Percentiles rank a stretch among this genome's conserved stretches.
These are phyloP conservation scores for Tubosaeta sp. DNA, from an alignment of 768 basidiomycete genomes.

Conservation along the genomic window DNA sequence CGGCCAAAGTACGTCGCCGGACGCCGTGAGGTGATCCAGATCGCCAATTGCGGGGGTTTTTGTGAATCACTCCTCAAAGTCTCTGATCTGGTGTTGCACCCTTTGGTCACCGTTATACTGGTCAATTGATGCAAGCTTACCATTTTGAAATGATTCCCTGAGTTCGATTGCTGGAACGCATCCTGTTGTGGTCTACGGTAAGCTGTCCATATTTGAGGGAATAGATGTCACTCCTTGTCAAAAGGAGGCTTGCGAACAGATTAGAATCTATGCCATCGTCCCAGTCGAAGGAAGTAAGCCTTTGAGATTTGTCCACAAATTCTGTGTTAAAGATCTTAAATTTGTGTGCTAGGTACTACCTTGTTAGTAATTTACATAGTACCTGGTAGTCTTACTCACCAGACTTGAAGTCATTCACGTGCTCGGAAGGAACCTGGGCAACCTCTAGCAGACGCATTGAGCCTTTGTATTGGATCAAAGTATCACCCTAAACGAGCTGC, in stretches of 20 bases:
- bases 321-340: constrained; percentile 95
- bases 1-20: constrained; percentile 89
- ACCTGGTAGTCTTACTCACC: constrained; percentile 33
- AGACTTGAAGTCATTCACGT: constrained; percentile 70
- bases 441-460: constrained; percentile 64
- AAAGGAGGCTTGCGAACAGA: constrained; percentile 52
- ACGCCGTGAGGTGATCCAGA: constrained; percentile 91
- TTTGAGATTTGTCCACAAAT: constrained; percentile 75
- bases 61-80: constrained; percentile 95
- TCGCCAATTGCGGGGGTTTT: constrained; percentile 89
- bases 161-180: constrained; percentile 96
- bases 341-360: constrained; percentile 54
- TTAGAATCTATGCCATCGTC: not conserved
- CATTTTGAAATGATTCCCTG: constrained; percentile 96
- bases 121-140: constrained; percentile 33
- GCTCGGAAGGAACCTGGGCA: constrained; percentile 68
- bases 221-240: constrained; percentile 93
- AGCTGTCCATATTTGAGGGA: constrained; percentile 85
- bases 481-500: constrained; percentile 57
- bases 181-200: constrained; percentile 74
- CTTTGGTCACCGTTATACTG: not conserved
- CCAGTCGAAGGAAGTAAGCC: constrained; percentile 36
- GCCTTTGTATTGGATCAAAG: constrained; percentile 86
- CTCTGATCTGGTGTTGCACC: constrained; percentile 50
- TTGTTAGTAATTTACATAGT: constrained; percentile 1